Base-by-base conservation (phyloP, 2,329 filamentous ascomycete genomes). In the Diaporthe aspalathi region DNA sequence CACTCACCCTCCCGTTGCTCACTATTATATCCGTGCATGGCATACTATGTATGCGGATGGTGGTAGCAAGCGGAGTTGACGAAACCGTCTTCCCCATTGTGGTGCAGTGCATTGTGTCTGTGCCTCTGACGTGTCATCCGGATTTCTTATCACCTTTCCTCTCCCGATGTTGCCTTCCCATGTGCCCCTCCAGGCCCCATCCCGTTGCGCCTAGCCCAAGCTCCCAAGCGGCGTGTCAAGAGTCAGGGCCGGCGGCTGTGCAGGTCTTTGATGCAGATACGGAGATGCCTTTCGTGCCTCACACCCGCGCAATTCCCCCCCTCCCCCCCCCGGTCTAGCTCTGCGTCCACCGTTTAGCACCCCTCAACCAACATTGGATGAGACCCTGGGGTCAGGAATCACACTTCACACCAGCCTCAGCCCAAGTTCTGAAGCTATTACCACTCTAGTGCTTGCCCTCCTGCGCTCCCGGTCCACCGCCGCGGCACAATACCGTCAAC, bases 91-190 rank as follows among this genome's bases (percentile, higher is more conserved):
- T 57, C 67, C 38, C 57, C 70, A 72, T 54, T 38, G 45, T 53
- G 53, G 60, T 62, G 54, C 45, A 27, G 47, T 63, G 71, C 68
- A 67, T 43, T 40, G 56, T 73, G 74, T 67, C 73, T 75, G 73
- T 74, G 74, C 66, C 76, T 76, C 76, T 78, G 76, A 78, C 76
- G 76, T 78, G 76, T 77, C 77, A 76, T 57, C 47, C 40, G 27
- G 22, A 38, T 66, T 66, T 66, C 49, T 20, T 52, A 47, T 47
- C 43, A 50, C 71, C 22, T 47, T 49, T 45, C 47, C 50, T 45
- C 53, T 49, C 54, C 27, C 47, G 35, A 67, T 17, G 54, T 53
- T 43, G 38, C 43, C 54, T 53, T 57, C 60, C 45, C 47, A 49
- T 49, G 38, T 52, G 57, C 27, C 47, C 60, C 43, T 45, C 60